These are phyloP conservation scores for Lactarius pseudohatsudake DNA, from an alignment of 768 basidiomycete genomes.

Conservation along the genomic window DNA sequence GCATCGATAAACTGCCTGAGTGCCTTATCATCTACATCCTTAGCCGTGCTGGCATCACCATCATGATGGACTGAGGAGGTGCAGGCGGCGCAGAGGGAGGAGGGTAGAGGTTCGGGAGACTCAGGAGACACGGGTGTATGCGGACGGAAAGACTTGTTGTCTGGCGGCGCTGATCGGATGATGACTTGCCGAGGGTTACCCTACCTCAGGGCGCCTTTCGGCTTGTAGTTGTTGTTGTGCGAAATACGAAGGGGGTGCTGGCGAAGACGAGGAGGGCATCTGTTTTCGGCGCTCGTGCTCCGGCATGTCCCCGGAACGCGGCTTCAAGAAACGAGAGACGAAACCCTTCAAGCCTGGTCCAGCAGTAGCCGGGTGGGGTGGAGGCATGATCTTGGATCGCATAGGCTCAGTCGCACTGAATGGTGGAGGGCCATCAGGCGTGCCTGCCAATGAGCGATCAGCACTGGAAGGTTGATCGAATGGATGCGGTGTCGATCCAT, in stretches of 20 bases:
- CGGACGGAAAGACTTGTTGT: conserved; percentile 25
- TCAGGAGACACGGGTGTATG: conserved; percentile 21
- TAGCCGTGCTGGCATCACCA: not conserved
- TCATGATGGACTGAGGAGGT: not conserved
- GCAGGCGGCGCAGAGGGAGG: conserved; percentile 14
- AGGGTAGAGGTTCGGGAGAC: not conserved
- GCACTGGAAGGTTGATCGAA: conserved; percentile 43
- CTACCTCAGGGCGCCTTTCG: not conserved
- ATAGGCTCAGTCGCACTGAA: conserved; percentile 52
- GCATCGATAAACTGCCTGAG: conserved; percentile 75
- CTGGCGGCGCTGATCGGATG: conserved; percentile 26
- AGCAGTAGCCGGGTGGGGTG: conserved; percentile 68
- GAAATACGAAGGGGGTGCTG: conserved; percentile 24
- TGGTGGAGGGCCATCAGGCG: conserved; percentile 39
- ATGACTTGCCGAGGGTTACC: not conserved
- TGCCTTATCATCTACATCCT: conserved; percentile 47
- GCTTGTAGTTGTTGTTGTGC: conserved; percentile 21
- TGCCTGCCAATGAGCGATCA: conserved; percentile 37
- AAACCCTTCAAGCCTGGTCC: conserved; percentile 76
- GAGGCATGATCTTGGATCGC: conserved; percentile 53
- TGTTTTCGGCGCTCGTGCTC: conserved; percentile 34
- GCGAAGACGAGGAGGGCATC: conserved; percentile 18
- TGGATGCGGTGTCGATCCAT: conserved; percentile 48
- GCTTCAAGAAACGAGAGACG: conserved; percentile 71
- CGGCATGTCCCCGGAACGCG: conserved; percentile 33